Evolutionary conservation across 2,329 filamentous ascomycete genomes (phyloP), one percentile per base, ranked within the genome.

Genomic region (Aureobasidium namibiae): DNA sequence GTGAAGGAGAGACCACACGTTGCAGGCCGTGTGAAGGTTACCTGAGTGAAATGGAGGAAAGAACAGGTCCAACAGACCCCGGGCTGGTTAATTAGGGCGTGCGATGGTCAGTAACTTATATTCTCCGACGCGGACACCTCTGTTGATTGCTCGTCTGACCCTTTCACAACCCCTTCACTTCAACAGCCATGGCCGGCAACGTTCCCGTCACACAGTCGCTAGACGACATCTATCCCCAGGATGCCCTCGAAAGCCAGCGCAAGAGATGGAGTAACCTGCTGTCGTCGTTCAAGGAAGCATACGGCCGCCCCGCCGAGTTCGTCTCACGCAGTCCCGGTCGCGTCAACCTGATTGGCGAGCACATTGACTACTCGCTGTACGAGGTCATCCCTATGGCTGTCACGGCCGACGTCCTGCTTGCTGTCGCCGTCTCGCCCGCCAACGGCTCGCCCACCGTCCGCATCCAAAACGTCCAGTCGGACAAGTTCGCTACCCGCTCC

Each of bases 301-400:
- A 92, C 74, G 86, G 84, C 65, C 80, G 83, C 54, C 76, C 80
- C 16, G 85, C 92, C 39, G 82, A 88, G 61, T 96, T 96, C 68
- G 84, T 97, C 21, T 84, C 92, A 10, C 86, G 94, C 63, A 96
- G 92, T 59, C 94, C 94, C 1, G 94, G 94, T 61, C 84, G 94
- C 65, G 94, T 99, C 65, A 97, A 97, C 77, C 94, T 99, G 69
- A 96, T 99, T 71, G 94, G 94, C 73, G 94, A 99, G 80, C 94
- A 99, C 77, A 96, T 99, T 69, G 94, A 99, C 78, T 99, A 99
- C 77, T 96, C 90, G 14, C 83, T 99, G 21, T 99, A 97, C 78
- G 87, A 94, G 66, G 92, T 96, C 61, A 81, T 99, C 24, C 94
- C 94, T 56, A 96, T 96, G 85, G 94, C 92, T 63, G 91, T 97